phyloP scores from a whole-genome alignment of 2,329 filamentous ascomycete species.

The Fusarium albosuccineum region DNA sequence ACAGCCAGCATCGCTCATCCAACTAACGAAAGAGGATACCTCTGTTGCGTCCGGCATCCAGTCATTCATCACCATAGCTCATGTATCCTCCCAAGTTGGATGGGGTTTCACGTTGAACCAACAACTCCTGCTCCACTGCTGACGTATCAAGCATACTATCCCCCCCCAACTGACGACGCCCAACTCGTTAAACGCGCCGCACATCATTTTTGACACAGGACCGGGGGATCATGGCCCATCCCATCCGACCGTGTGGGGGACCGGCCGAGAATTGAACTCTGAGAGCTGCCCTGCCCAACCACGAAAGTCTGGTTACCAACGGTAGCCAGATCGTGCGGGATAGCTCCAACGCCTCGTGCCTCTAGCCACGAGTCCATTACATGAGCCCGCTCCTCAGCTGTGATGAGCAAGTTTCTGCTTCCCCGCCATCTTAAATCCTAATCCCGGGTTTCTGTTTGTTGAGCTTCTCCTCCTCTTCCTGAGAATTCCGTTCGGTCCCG shows the following conservation, averaged over 20 bases:
- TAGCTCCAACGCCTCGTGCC: conserved; percentile 11
- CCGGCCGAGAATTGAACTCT: conserved; percentile 21
- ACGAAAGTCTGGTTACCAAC: conserved; percentile 30
- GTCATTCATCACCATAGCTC: too few relatives aligned
- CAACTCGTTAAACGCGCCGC: conserved; percentile 19
- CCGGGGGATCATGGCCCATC: conserved; percentile 7
- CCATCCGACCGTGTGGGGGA: conserved; percentile 38
- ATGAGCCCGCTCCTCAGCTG: conserved; percentile 7
- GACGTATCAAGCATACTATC: conserved; percentile 36
- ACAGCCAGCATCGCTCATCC: neutral
- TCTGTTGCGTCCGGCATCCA: too few relatives aligned
- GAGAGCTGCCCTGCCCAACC: conserved; percentile 14
- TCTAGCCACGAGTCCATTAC: conserved; percentile 13
- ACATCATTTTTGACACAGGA: conserved; percentile 6
- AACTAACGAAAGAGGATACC: neutral
- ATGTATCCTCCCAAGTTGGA: neutral
- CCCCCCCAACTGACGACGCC: conserved; percentile 7
- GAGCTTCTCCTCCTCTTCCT: conserved; percentile 6
- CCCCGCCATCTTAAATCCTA: conserved; percentile 4
- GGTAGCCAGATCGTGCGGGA: conserved; percentile 24
- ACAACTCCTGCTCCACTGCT: conserved; percentile 35
- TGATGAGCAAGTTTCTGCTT: neutral
- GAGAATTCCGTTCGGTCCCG: conserved; percentile 1
- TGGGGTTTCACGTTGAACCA: conserved; percentile 4
- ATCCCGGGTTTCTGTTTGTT: neutral